Evolutionary conservation across 2,329 filamentous ascomycete genomes (phyloP).

Genomic region (Knufia petricola): DNA sequence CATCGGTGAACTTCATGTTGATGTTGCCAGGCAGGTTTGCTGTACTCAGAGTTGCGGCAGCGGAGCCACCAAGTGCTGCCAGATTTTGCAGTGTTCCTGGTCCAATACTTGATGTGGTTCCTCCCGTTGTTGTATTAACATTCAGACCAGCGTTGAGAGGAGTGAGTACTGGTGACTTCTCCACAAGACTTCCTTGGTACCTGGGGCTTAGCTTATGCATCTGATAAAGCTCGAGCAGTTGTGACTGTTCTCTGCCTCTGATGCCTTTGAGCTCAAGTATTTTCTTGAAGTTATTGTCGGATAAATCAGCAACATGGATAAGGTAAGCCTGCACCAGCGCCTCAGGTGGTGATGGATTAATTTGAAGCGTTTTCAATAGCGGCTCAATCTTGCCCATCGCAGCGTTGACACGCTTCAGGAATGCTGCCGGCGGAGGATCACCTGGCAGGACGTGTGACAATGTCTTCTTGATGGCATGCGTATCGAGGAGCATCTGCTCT

Average conservation of each 20-base stretch:
- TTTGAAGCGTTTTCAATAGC: conserved; percentile 91
- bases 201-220: conserved; percentile 61
- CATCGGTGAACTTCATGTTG: conserved; percentile 57
- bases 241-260: conserved; percentile 66
- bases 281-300: conserved; percentile 90
- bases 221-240: conserved; percentile 84
- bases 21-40: conserved; percentile 36
- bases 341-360: conserved; percentile 81
- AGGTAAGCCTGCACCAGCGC: conserved; percentile 94
- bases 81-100: conserved; percentile 37
- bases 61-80: conserved; percentile 36
- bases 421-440: conserved; percentile 52
- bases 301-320: conserved; percentile 90
- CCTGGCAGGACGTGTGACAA: conserved; percentile 61
- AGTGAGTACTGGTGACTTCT: conserved; percentile 60
- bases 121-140: conserved; percentile 25
- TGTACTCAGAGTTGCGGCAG: conserved; percentile 34
- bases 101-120: conserved; percentile 28
- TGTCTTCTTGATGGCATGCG: conserved; percentile 76
- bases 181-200: conserved; percentile 57
- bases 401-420: conserved; percentile 75
- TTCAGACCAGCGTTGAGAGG: conserved; percentile 46
- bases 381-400: conserved; percentile 82
- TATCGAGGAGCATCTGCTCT: conserved; percentile 95
- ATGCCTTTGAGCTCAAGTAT: conserved; percentile 93